Conservation (phyloP, 306 rosid species). For the Bauhinia variegata region DNA sequence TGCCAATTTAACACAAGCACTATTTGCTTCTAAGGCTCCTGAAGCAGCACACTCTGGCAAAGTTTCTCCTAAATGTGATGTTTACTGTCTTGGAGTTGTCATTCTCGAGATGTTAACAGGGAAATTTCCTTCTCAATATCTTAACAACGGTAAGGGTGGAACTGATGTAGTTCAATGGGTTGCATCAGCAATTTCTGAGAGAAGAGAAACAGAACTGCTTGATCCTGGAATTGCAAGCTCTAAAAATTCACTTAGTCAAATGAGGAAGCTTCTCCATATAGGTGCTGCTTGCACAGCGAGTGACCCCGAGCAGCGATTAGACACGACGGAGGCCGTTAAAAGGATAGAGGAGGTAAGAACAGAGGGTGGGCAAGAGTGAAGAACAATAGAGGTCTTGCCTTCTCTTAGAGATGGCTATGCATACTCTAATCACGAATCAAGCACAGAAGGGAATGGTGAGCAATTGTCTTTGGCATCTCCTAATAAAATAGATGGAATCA, state of each 20-base stretch:
- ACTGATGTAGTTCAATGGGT: slow-evolving; percentile 74
- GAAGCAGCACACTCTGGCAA: slow-evolving; percentile 51
- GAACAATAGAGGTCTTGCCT: slow-evolving; percentile 45
- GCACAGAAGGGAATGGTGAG: slow-evolving; percentile 38
- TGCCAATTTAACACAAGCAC: slow-evolving; percentile 39
- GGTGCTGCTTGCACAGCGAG: slow-evolving; percentile 68
- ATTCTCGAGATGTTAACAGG: slow-evolving; percentile 78
- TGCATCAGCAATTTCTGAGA: slow-evolving; percentile 54
- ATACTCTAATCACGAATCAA: slow-evolving; percentile 25
- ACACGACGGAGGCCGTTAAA: slow-evolving; percentile 54
- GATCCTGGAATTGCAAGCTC: slow-evolving; percentile 62
- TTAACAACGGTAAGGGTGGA: slow-evolving; percentile 61
- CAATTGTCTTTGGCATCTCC: slow-evolving; percentile 39
- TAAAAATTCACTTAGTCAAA: slow-evolving; percentile 39
- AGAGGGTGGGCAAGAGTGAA: slow-evolving; percentile 28
- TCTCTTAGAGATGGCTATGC: slow-evolving; percentile 46
- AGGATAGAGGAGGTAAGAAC: slow-evolving; percentile 56
- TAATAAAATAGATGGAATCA: too few species aligned
- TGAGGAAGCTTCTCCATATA: slow-evolving; percentile 55
- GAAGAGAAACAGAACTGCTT: slow-evolving; percentile 60
- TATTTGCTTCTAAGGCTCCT: slow-evolving; percentile 71
- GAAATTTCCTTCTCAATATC: slow-evolving; percentile 78
- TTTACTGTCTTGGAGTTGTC: slow-evolving; percentile 73
- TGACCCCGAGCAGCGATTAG: slow-evolving; percentile 50
- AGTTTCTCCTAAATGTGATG: slow-evolving; percentile 64